phyloP scores from a whole-genome alignment of 768 basidiomycete species.

The Lentinula sp. region DNA sequence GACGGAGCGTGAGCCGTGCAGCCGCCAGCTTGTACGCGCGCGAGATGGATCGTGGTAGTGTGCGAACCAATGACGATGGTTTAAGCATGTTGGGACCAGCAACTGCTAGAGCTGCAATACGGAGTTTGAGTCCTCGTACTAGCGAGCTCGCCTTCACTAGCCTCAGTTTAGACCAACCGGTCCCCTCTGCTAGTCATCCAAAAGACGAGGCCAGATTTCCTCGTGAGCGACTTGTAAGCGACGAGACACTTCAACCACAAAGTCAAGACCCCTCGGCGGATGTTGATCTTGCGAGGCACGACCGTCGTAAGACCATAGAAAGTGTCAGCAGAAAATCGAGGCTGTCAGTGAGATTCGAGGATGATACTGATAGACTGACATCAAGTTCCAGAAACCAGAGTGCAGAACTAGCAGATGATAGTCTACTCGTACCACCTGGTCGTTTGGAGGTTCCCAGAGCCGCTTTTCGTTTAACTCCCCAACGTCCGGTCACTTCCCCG shows the following conservation, averaged over 20 bases:
- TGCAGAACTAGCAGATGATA: slow-evolving; percentile 12
- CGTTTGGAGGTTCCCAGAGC: background rate
- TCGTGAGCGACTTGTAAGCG: background rate
- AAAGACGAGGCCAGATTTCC: background rate
- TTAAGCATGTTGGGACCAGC: slow-evolving; percentile 22
- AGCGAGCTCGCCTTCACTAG: slow-evolving; percentile 19
- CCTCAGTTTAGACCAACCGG: background rate
- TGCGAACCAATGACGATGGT: slow-evolving; percentile 21
- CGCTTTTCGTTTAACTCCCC: slow-evolving; percentile 22
- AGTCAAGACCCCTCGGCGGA: slow-evolving; percentile 13
- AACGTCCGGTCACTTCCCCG: slow-evolving; percentile 8
- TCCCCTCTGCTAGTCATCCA: background rate
- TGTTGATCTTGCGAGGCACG: slow-evolving; percentile 28
- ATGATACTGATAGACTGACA: background rate
- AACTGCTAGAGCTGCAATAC: slow-evolving; percentile 32
- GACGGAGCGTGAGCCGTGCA: background rate
- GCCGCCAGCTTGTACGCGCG: background rate
- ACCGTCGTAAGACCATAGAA: background rate
- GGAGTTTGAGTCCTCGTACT: slow-evolving; percentile 41
- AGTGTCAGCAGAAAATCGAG: slow-evolving; percentile 3
- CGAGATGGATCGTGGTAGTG: slow-evolving; percentile 18
- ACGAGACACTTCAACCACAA: slow-evolving; percentile 6
- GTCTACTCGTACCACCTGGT: slow-evolving; percentile 1
- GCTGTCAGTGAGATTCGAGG: slow-evolving; percentile 16
- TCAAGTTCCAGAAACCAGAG: background rate